A percentile compares a stretch with the other conserved stretches of the same genome.
Evolutionary conservation across 73 alveolate genomes (phyloP).

Genomic region (Paramecium sonneborni): DNA sequence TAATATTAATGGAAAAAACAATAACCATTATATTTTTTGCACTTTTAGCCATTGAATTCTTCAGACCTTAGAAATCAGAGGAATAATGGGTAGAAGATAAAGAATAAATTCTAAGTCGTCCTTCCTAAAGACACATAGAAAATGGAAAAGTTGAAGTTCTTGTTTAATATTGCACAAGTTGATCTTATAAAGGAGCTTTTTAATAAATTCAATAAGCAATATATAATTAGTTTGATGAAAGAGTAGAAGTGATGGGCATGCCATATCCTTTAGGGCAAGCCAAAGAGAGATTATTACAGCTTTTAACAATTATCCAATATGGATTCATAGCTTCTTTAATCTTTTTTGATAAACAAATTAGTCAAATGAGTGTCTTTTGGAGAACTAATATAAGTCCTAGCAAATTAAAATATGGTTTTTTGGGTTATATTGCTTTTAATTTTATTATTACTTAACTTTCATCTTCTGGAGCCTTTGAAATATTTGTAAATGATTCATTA

Average conservation of each 20-base stretch:
- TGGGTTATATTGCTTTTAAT: not conserved
- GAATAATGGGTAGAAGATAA: not conserved
- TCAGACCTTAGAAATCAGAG: not conserved
- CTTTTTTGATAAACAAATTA: not conserved
- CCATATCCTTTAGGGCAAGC: not conserved
- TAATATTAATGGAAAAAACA: conserved; percentile 1
- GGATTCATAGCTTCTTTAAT: conserved; percentile 11
- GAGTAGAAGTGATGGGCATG: conserved; percentile 17
- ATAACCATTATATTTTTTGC: not conserved
- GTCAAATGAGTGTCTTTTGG: not conserved
- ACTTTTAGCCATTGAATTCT: not conserved
- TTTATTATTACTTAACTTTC: not conserved
- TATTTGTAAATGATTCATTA: not conserved
- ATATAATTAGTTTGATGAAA: not conserved
- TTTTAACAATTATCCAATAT: conserved; percentile 3
- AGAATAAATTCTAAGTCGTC: not conserved
- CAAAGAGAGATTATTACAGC: not conserved
- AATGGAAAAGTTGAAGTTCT: not conserved
- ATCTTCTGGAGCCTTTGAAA: conserved; percentile 34
- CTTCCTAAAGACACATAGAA: not conserved
- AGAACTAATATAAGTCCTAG: not conserved
- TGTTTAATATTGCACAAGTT: conserved; percentile 27
- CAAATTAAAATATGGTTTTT: not conserved
- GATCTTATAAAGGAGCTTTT: conserved; percentile 45
- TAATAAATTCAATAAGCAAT: not conserved